Percentiles rank a stretch among this genome's conserved stretches.
These are phyloP conservation scores for Termitomyces sp. DNA, from an alignment of 768 basidiomycete species.

Conservation along the genomic window DNA sequence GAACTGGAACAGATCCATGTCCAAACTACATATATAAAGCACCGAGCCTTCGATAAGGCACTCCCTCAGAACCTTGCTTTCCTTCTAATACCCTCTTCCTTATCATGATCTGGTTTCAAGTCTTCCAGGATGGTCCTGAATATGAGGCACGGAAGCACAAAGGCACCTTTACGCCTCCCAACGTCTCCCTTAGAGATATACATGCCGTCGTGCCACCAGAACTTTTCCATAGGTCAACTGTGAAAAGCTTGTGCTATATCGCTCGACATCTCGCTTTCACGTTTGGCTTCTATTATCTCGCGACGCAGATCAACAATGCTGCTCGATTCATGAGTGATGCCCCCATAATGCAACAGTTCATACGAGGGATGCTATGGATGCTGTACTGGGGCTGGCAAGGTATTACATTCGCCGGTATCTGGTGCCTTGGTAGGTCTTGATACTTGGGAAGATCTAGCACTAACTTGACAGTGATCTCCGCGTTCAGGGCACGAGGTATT, in stretches of 20 bases:
- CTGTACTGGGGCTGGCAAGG: constrained; percentile 51
- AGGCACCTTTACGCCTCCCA: constrained; percentile 35
- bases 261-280: constrained; percentile 36
- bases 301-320: constrained; percentile 27
- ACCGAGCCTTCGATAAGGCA: neutral
- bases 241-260: constrained; percentile 39
- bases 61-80: neutral
- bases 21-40: constrained; percentile 12
- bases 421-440: constrained; percentile 34
- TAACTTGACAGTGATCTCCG: neutral
- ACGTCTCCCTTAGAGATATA: constrained; percentile 37
- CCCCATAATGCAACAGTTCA: constrained; percentile 13
- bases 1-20: constrained; percentile 9
- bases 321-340: neutral
- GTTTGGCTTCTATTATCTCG: constrained; percentile 32
- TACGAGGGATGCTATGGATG: constrained; percentile 32
- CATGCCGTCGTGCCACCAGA: constrained; percentile 43
- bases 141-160: constrained; percentile 38
- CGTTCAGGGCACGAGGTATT: constrained; percentile 40
- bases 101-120: constrained; percentile 35
- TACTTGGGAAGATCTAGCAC: neutral
- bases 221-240: constrained; percentile 40
- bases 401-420: constrained; percentile 36
- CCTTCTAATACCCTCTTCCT: neutral
- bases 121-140: constrained; percentile 45